phyloP scores from a whole-genome alignment of 2,329 filamentous ascomycete genomes.

The Phoma sp. region DNA sequence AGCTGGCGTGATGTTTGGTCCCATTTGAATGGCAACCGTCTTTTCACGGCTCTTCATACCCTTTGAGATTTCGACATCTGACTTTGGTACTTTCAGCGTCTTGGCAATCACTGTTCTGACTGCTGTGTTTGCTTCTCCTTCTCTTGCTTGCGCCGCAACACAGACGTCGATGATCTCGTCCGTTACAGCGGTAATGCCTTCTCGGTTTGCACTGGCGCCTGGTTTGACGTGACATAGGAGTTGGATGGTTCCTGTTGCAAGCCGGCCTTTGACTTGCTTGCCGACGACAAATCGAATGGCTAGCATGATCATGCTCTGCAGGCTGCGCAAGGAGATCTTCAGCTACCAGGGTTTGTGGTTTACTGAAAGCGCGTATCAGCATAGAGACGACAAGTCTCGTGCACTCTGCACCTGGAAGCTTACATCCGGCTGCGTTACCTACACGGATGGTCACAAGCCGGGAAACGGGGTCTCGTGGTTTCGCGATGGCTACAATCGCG shows the following conservation, averaged over 20 bases:
- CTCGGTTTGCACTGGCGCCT: constrained; percentile 65
- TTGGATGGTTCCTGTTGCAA: constrained; percentile 51
- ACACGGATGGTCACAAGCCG: background rate
- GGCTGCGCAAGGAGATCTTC: too few relatives aligned
- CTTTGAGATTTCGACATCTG: constrained; percentile 66
- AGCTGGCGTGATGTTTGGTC: constrained; percentile 23
- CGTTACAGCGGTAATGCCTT: constrained; percentile 65
- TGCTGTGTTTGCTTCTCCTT: constrained; percentile 73
- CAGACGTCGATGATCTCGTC: constrained; percentile 67
- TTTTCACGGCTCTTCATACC: constrained; percentile 71
- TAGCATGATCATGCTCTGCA: background rate
- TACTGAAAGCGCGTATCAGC: background rate
- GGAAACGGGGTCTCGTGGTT: constrained; percentile 11
- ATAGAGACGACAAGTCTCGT: background rate
- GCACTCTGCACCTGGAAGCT: background rate
- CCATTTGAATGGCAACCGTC: constrained; percentile 46
- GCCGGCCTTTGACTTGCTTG: constrained; percentile 26
- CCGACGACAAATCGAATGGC: constrained; percentile 39
- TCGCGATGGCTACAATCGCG: background rate
- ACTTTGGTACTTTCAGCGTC: constrained; percentile 67
- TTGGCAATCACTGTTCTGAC: constrained; percentile 68
- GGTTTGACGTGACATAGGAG: constrained; percentile 73
- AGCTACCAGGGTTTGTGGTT: background rate
- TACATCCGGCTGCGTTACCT: background rate
- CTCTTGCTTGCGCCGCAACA: constrained; percentile 68